Evolutionary conservation across 371 early-diverging fungal genomes (phyloP).

Genomic region (Mortierella sp.): DNA sequence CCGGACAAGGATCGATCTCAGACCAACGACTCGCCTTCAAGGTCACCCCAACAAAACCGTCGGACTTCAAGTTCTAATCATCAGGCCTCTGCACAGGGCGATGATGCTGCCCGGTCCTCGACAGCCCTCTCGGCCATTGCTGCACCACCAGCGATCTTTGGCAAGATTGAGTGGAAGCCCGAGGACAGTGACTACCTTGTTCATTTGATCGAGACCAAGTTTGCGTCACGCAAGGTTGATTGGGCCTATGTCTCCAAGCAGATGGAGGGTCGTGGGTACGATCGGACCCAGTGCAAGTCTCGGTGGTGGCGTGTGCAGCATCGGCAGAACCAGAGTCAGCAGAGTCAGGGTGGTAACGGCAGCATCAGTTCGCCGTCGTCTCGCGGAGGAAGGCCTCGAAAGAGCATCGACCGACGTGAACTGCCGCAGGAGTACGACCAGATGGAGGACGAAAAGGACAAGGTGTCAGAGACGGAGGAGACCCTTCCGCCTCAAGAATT

Average conservation of each 20-base stretch:
- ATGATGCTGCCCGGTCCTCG: slow-evolving; percentile 10
- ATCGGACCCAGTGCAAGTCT: slow-evolving; percentile 54
- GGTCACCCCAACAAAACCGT: slow-evolving; percentile 19
- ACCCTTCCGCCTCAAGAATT: neutral
- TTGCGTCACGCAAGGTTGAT: slow-evolving; percentile 52
- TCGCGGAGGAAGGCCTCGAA: slow-evolving; percentile 16
- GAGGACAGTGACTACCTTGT: slow-evolving; percentile 54
- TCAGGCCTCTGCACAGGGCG: neutral
- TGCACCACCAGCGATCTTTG: slow-evolving; percentile 47
- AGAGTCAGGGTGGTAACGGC: slow-evolving; percentile 16
- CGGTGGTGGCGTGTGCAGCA: slow-evolving; percentile 58
- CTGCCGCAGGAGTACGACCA: slow-evolving; percentile 1
- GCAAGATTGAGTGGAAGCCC: slow-evolving; percentile 55
- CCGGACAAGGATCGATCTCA: slow-evolving; percentile 6
- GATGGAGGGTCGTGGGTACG: slow-evolving; percentile 57
- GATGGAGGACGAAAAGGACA: slow-evolving; percentile 16
- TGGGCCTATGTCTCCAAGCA: slow-evolving; percentile 55
- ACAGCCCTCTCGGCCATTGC: slow-evolving; percentile 31
- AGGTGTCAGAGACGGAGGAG: slow-evolving; percentile 12
- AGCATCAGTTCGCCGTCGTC: slow-evolving; percentile 21
- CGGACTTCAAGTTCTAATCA: slow-evolving; percentile 20
- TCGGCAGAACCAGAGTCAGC: slow-evolving; percentile 37
- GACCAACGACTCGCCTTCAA: too few relatives aligned
- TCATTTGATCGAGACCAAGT: slow-evolving; percentile 47
- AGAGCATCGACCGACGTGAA: slow-evolving; percentile 15